Base-by-base conservation (phyloP, 1,284 basidiomycete species). In the Heimioporus punctisporus region DNA sequence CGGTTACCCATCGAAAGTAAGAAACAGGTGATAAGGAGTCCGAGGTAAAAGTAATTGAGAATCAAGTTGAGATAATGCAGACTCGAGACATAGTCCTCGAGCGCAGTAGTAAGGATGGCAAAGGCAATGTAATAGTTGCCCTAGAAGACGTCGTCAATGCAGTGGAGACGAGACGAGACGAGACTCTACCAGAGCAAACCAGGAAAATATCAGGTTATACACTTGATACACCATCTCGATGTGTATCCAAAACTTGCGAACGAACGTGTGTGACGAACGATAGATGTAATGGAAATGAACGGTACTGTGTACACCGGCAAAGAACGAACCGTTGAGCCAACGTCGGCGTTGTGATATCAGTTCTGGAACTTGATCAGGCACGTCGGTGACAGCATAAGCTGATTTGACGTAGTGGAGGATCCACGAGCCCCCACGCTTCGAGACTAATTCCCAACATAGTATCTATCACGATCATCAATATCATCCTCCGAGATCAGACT, bases 301-400 rank as follows among this genome's bases (percentile, higher is more conserved):
- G 3, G 88, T 90, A 54, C 88, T 89, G 74, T 98, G 93, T 40
- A 96, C 85, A 0, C 93, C 93, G 4, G 96, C 97, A 68, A 97
- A 97, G 83, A 98, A 98, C 10, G 90, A 92, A 44, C 93, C 94
- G 65, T 97, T 96, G 57, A 96, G 72, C 94, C 93, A 96, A 61
- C 93, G 83, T 60, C 92, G 86, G 72, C 93, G 88, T 68, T 95
- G 93, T 5, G 90, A 93, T 65, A 96, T 95, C 73, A 95, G 94
- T 70, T 95, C 93, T 12, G 92, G 83, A 46, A 92, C 82, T 76
- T 84, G 58, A 24, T 3, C 85, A 26, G 93, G 93, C 8, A 95
- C 92, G 72, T 95, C 93, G 27, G 93, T 95, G 3, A 90, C 79
- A 2, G 93, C 93, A 69, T 95, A 93, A 26, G 94, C 93, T 55